Percentiles rank a stretch among this genome's conserved stretches.
Conservation (phyloP, 345 rosid species). For the Anastatica hierochuntica region DNA sequence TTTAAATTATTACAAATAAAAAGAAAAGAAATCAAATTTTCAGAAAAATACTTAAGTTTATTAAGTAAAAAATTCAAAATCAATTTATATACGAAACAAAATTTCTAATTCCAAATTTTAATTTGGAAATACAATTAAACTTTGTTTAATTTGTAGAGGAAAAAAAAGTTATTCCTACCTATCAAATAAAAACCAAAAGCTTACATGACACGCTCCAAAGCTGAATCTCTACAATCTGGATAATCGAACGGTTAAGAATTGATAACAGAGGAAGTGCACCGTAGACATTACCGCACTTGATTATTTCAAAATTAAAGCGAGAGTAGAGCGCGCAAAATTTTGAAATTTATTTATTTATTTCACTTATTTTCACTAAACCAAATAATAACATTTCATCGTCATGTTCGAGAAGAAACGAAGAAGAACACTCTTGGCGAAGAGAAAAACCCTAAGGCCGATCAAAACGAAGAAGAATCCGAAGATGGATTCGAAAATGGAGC, state of each 20-base stretch:
- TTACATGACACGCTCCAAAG: conserved; percentile 24
- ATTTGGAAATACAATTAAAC: too few relatives aligned
- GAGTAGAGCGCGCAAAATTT: conserved; percentile 31
- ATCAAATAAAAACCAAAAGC: too few relatives aligned
- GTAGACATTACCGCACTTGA: background rate
- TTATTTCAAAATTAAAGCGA: background rate
- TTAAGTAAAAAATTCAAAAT: too few relatives aligned
- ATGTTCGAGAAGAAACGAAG: conserved; percentile 25
- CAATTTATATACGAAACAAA: too few relatives aligned
- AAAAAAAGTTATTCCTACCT: too few relatives aligned
- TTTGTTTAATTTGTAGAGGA: too few relatives aligned
- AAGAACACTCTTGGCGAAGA: conserved; percentile 31
- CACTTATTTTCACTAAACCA: background rate
- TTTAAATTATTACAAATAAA: too few relatives aligned
- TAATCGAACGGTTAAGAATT: conserved; percentile 11
- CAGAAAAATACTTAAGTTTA: too few relatives aligned
- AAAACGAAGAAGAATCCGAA: conserved; percentile 6
- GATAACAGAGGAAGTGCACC: background rate
- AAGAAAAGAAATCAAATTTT: too few relatives aligned
- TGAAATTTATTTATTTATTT: background rate
- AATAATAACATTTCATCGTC: background rate
- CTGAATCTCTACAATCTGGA: background rate
- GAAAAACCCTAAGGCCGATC: conserved; percentile 32
- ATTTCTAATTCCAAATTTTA: too few relatives aligned
- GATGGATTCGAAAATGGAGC: conserved; percentile 45